Evolutionary conservation across 192 early-diverging fungal genomes (phyloP), one percentile per base, ranked within the genome.

Genomic region (Backusella liffmaniae): DNA sequence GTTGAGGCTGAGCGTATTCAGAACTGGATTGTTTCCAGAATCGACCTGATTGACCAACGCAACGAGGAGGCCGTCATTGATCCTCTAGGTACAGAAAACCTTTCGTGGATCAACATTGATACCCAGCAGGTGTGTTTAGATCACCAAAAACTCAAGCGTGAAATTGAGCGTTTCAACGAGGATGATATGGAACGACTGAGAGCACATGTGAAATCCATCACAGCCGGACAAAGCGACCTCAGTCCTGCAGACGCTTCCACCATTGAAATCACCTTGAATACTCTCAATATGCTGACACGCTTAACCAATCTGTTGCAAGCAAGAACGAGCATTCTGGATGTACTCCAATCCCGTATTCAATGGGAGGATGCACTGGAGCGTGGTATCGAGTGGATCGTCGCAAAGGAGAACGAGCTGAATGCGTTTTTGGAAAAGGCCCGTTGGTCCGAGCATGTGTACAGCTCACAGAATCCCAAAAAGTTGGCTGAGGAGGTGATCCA

Each of bases 201-300:
- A n/a, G 75, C 78, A 29, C 85, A 86, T 56, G 83, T 84, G 3
- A 74, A 72, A 51, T 74, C 82, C 15, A 75, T 81, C 21, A 78
- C 75, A 18, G 46, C 62, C 15, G 51, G 56, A 6, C 72, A 84
- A 12, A 46, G 77, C 39, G 46, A 82, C 21, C 71, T 82, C 7
- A 79, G 46, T 74, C 85, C 85, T 0, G 85, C 85, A 23, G 85
- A 86, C 72, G 80, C 85, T 1, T 80, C 81, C 18, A 86, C 85
- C 1, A 86, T 86, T 51, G 80, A 82, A 53, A 84, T 84, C 42
- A 86, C 83, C 15, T 62, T 86, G 5, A 69, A 66, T n/a, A 86
- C 85, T 1, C 69, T 86, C 15, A 82, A 66, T 30, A 72, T 77
- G 13, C 73, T 86, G 18, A 84, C 84, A 39, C 77, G 74, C 13